Base-by-base conservation (phyloP, 345 rosid genomes). In the Litchi chinensis region DNA sequence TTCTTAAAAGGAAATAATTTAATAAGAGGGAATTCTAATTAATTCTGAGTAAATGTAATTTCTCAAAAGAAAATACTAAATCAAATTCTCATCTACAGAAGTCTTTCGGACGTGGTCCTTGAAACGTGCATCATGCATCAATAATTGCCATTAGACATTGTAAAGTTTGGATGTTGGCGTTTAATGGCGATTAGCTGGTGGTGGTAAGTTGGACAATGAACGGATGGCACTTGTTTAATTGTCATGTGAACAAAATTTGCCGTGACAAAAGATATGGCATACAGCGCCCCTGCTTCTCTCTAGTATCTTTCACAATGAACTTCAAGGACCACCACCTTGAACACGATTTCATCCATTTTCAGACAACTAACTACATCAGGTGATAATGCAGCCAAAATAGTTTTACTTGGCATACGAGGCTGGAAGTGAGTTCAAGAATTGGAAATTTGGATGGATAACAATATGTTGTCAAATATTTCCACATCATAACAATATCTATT, bases 261-360 rank as follows among this genome's bases (percentile, higher is more conserved):
- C 10, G 0, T 11, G 54, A 73, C 44, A 44, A 71, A 60, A 78
- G 59, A 8, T 71, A 82, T 78, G 82, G 77, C 68, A 50, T 10
- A 10, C 57, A 19, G 1, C 16, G 11, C n/a, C 10, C 71, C 59
- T 28, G 26, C 21, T 10, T 13, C 16, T 28, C 57, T 41, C 4
- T 39, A 22, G 41, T 9, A 56, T 74, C 22, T 62, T 12, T 13
- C n/a, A 11, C 8, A 13, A 39, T 2, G 9, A 74, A 62, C 57
- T 12, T 8, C 26, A 48, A 5, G 78, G 71, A 50, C 71, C 78
- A 74, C 69, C 56, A 48, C n/a, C 10, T 39, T 40, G n/a, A 40
- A 39, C 32, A n/a, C 54, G 5, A 6, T n/a, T 73, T 10, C 1
- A 21, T 60, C 9, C 19, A 7, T 52, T 70, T 52, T 50, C 9